Evolutionary conservation across 2,329 filamentous ascomycete genomes (phyloP).

Genomic region (Paraphoma sp.): DNA sequence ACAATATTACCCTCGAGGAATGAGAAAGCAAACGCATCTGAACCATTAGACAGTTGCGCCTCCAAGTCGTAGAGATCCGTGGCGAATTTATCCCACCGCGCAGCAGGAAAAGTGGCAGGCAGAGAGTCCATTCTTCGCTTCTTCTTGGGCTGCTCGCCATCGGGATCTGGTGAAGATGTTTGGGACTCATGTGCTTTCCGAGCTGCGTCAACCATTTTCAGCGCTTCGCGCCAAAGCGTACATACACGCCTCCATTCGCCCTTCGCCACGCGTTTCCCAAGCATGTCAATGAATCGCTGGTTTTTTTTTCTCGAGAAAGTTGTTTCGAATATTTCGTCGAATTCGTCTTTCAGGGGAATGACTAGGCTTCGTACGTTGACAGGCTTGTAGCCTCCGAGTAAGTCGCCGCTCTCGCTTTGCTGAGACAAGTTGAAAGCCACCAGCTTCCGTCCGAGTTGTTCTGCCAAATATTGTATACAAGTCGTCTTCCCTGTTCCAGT

Average conservation of each 20-base stretch:
- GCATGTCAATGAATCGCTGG: slow-evolving; percentile 76
- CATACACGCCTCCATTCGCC: slow-evolving; percentile 88
- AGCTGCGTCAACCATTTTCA: slow-evolving; percentile 77
- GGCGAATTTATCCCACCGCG: slow-evolving; percentile 82
- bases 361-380: slow-evolving; percentile 88
- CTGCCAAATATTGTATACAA: slow-evolving; percentile 89
- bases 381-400: slow-evolving; percentile 95
- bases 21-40: slow-evolving; percentile 85
- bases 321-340: slow-evolving; percentile 84
- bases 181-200: slow-evolving; percentile 50
- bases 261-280: slow-evolving; percentile 79
- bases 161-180: slow-evolving; percentile 46
- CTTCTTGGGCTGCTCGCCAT: slow-evolving; percentile 72
- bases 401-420: slow-evolving; percentile 95
- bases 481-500: slow-evolving; percentile 99
- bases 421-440: slow-evolving; percentile 96
- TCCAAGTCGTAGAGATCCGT: slow-evolving; percentile 79
- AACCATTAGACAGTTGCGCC: slow-evolving; percentile 74
- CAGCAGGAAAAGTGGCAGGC: slow-evolving; percentile 61
- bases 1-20: slow-evolving; percentile 97
- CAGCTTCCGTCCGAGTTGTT: slow-evolving; percentile 82
- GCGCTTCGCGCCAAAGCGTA: slow-evolving; percentile 85
- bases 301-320: slow-evolving; percentile 92
- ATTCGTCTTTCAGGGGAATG: slow-evolving; percentile 90
- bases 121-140: slow-evolving; percentile 68